A percentile compares a stretch with the other conserved stretches of the same genome.
Evolutionary conservation across 2,329 filamentous ascomycete species (phyloP).

Genomic region (Pyricularia grisea): DNA sequence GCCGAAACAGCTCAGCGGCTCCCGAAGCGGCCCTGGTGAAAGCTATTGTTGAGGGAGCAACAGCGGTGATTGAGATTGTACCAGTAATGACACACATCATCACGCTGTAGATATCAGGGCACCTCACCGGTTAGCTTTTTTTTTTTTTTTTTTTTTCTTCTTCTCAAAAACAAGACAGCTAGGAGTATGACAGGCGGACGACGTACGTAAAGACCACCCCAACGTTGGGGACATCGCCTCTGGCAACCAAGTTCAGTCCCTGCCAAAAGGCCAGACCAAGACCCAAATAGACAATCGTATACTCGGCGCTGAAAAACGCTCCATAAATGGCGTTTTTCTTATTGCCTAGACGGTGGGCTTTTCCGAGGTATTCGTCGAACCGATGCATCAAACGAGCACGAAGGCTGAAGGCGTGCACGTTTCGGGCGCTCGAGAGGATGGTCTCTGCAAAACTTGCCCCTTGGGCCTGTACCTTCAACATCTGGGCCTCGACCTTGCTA

Average conservation of each 20-base stretch:
- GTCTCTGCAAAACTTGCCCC: constrained; percentile 38
- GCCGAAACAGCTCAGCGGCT: constrained; percentile 24
- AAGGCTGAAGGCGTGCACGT: constrained; percentile 34
- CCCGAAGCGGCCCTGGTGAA: constrained; percentile 27
- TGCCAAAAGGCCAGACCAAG: constrained; percentile 43
- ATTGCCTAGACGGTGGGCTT: constrained; percentile 26
- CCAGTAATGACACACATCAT: constrained; percentile 28
- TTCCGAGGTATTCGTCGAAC: constrained; percentile 31
- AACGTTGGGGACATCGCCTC: constrained; percentile 30
- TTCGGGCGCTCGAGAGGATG: constrained; percentile 36
- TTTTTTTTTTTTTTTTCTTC: too few species aligned
- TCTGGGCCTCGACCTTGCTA: constrained; percentile 2
- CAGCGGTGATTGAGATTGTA: constrained; percentile 22
- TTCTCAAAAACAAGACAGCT: too few species aligned
- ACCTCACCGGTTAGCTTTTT: too few species aligned
- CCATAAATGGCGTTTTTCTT: constrained; percentile 34
- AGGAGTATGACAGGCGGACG: neutral
- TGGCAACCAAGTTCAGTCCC: constrained; percentile 34
- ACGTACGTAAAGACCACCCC: constrained; percentile 3
- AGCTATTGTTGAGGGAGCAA: constrained; percentile 27
- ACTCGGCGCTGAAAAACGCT: constrained; percentile 33
- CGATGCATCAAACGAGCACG: constrained; percentile 23
- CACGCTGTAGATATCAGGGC: constrained; percentile 15
- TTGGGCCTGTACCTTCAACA: constrained; percentile 11
- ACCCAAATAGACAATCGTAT: constrained; percentile 36